Conservation (phyloP, 768 basidiomycete species). For the Mrakia gelida region DNA sequence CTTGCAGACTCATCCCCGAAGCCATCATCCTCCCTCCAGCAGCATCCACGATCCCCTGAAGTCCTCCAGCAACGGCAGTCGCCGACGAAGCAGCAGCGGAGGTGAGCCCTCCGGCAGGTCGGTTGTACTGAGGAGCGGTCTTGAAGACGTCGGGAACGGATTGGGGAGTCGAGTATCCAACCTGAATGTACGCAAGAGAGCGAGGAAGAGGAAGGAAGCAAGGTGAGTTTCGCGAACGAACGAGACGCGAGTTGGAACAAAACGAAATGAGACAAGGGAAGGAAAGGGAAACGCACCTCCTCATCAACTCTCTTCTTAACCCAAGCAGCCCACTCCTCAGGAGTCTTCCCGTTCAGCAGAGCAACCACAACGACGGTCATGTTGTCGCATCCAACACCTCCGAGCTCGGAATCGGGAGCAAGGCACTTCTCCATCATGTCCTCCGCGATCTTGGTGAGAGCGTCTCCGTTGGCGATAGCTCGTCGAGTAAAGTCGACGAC, state of each 20-base stretch:
- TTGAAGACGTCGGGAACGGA: conserved; percentile 68
- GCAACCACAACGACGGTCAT: conserved; percentile 95
- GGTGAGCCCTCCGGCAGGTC: conserved; percentile 28
- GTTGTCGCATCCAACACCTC: conserved; percentile 97
- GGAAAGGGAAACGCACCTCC: conserved; percentile 40
- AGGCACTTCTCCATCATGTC: conserved; percentile 87
- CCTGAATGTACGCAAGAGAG: conserved; percentile 33
- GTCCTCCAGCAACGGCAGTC: not conserved
- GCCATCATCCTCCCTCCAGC: conserved; percentile 30
- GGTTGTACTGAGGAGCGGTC: conserved; percentile 29
- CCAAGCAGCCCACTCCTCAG: conserved; percentile 90
- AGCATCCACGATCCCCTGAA: conserved; percentile 10
- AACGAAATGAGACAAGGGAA: not conserved
- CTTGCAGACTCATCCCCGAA: conserved; percentile 31
- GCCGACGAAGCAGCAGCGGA: conserved; percentile 32
- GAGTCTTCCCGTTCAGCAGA: conserved; percentile 76
- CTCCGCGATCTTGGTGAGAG: conserved; percentile 78
- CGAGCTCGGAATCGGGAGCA: conserved; percentile 85
- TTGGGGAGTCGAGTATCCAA: conserved; percentile 74
- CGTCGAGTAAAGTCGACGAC: conserved; percentile 83
- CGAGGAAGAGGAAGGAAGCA: not conserved
- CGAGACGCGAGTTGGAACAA: not conserved
- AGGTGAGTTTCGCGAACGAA: not conserved
- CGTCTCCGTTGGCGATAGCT: conserved; percentile 70
- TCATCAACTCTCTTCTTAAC: conserved; percentile 72